Conservation (phyloP, 768 basidiomycete genomes). For the Suillus cothurnatus region DNA sequence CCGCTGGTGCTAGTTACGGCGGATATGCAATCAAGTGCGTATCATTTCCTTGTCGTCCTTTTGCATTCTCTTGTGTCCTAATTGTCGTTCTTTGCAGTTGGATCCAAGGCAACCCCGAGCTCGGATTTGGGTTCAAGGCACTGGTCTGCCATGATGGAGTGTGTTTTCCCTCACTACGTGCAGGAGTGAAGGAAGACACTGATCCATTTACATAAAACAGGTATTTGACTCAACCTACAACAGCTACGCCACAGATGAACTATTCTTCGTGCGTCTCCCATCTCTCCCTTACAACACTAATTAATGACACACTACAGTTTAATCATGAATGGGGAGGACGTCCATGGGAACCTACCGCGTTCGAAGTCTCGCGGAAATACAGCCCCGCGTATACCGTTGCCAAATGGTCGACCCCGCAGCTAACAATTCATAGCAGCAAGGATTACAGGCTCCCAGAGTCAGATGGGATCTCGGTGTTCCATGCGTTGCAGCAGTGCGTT, state of each 20-base stretch:
- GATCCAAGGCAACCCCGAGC: conserved; percentile 95
- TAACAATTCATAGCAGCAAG: conserved; percentile 85
- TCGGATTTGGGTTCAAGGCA: conserved; percentile 86
- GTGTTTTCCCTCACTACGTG: conserved; percentile 19
- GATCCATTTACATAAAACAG: conserved; percentile 29
- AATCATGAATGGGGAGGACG: conserved; percentile 86
- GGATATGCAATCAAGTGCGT: conserved; percentile 87
- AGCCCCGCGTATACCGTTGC: conserved; percentile 81
- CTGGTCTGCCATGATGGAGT: conserved; percentile 93
- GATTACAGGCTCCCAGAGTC: conserved; percentile 88
- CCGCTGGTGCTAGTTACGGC: conserved; percentile 84
- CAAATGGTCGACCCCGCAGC: conserved; percentile 85
- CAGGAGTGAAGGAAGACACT: background rate
- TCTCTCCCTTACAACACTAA: background rate
- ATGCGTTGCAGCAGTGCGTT: conserved; percentile 80
- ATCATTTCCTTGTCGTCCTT: background rate
- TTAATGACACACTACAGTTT: conserved; percentile 49
- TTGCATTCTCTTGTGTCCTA: conserved; percentile 8
- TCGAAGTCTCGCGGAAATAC: conserved; percentile 59
- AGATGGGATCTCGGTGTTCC: conserved; percentile 83
- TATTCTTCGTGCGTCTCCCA: conserved; percentile 72
- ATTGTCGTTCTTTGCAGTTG: conserved; percentile 52
- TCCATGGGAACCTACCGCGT: conserved; percentile 69
- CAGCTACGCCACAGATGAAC: conserved; percentile 89
- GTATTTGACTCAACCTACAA: conserved; percentile 79